Evolutionary conservation across 176 grass and related monocot genomes (phyloP).

Genomic region (Rhynchospora pubera): DNA sequence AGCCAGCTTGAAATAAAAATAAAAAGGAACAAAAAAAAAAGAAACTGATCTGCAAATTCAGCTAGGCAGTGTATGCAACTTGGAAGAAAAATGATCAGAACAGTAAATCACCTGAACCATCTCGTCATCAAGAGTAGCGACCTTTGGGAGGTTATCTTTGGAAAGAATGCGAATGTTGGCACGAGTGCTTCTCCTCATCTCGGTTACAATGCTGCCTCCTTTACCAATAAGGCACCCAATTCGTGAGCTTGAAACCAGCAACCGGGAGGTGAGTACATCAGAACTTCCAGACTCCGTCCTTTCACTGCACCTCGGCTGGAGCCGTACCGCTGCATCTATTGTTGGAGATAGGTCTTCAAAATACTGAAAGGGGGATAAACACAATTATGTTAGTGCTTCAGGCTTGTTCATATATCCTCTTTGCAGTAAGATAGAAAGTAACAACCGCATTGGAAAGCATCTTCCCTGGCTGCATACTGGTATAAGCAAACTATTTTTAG

Average conservation of each 20-base stretch:
- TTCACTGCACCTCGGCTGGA: conserved; percentile 89
- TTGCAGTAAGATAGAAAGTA: background rate
- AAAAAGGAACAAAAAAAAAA: background rate
- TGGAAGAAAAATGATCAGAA: background rate
- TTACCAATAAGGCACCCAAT: conserved; percentile 96
- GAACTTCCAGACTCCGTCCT: conserved; percentile 66
- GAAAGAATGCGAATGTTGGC: conserved; percentile 93
- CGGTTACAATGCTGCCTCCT: conserved; percentile 91
- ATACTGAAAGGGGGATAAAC: conserved; percentile 41
- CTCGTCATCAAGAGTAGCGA: conserved; percentile 89
- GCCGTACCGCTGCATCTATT: conserved; percentile 74
- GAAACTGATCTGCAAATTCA: background rate
- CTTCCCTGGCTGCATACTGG: background rate
- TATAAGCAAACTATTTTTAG: background rate
- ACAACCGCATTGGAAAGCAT: background rate
- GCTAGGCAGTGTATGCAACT: background rate
- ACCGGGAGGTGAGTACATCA: conserved; percentile 75
- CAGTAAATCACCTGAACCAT: conserved; percentile 74
- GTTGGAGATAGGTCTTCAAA: conserved; percentile 94
- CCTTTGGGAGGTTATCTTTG: conserved; percentile 94
- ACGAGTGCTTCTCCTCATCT: conserved; percentile 70
- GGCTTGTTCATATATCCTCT: background rate
- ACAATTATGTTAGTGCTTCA: background rate
- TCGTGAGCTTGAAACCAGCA: conserved; percentile 82
- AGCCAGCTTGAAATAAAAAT: background rate